phyloP scores from a whole-genome alignment of 805 yeast species.

The Jamesozyma lodderae region DNA sequence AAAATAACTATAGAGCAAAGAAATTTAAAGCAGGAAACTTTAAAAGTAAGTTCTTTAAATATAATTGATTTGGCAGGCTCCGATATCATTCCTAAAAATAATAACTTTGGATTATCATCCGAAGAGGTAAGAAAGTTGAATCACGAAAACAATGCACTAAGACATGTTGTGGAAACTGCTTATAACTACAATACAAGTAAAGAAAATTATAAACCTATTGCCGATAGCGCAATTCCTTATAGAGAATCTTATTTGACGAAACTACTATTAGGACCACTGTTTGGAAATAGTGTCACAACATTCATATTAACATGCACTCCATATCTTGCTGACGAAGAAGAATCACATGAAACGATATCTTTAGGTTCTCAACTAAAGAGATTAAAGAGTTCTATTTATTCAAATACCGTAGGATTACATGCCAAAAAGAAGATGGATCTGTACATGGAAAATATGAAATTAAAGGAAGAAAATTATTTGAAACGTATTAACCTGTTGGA shows the following conservation, averaged over 20 bases:
- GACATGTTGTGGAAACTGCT: conserved; percentile 71
- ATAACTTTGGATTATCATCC: conserved; percentile 55
- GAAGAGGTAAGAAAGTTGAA: conserved; percentile 85
- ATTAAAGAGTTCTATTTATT: conserved; percentile 45
- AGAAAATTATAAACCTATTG: too few species aligned
- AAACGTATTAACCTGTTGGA: conserved; percentile 9
- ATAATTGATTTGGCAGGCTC: conserved; percentile 84
- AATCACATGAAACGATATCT: conserved; percentile 61
- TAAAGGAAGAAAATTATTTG: conserved; percentile 22
- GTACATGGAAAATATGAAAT: conserved; percentile 38
- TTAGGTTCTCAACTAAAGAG: conserved; percentile 68
- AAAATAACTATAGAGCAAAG: conserved; percentile 60
- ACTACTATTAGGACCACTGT: conserved; percentile 67
- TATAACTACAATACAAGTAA: conserved; percentile 28
- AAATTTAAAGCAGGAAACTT: conserved; percentile 32
- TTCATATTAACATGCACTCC: conserved; percentile 70
- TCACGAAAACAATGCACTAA: conserved; percentile 65
- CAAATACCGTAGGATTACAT: conserved; percentile 42
- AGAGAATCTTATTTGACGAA: conserved; percentile 73
- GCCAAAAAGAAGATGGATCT: conserved; percentile 35
- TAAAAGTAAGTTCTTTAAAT: conserved; percentile 46
- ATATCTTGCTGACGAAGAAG: conserved; percentile 43
- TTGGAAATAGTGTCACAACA: conserved; percentile 74
- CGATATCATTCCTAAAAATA: conserved; percentile 39
- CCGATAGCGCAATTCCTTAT: conserved; percentile 33